Evolutionary conservation across 2,329 filamentous ascomycete genomes (phyloP), one percentile per base, ranked within the genome.

Genomic region (Pestalotiopsis sp.): DNA sequence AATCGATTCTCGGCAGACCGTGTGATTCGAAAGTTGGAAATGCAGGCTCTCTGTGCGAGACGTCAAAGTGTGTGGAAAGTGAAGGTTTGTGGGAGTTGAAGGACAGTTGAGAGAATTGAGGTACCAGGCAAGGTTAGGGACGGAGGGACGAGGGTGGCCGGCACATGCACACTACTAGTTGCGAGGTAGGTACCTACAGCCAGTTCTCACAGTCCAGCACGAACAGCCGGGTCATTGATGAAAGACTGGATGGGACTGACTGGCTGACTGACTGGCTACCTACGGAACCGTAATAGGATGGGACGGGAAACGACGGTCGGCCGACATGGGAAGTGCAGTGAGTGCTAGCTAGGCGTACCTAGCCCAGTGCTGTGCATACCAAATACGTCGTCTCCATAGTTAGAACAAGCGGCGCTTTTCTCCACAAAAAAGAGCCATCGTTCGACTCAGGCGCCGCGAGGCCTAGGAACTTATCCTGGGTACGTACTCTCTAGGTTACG

Each of bases 381-480:
- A 17, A 52, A 52, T 52, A 52, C 45, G 17, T 52, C 45, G 45
- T 17, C 45, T 52, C 45, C 45, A 52, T 52, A 52, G 17, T 52
- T 52, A 52, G 45, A 52, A 45, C 17, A 52, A 20, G 20, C 45
- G 45, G 45, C 45, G 45, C 45, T 17, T 14, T 36, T 49, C 61
- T 45, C 61, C 61, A 64, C 61, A 64, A 64, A 45, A 64, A 64
- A 20, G 59, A 64, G 61, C 25, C 39, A 39, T 64, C 61, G 61
- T 49, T 38, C 61, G 61, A 64, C 41, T 64, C 61, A 64, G 61
- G 25, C 49, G n/a, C 31, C 31, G 31, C 61, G 23, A 38, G 23
- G 23, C 38, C 38, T 64, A 36, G 31, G 7, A 36, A 31, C 27
- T 7, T 36, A 36, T 23, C 23, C 23, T 23, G 23, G 31, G 31